Conservation (phyloP, 2,329 filamentous ascomycete genomes). For the Sclerotinia trifoliorum region DNA sequence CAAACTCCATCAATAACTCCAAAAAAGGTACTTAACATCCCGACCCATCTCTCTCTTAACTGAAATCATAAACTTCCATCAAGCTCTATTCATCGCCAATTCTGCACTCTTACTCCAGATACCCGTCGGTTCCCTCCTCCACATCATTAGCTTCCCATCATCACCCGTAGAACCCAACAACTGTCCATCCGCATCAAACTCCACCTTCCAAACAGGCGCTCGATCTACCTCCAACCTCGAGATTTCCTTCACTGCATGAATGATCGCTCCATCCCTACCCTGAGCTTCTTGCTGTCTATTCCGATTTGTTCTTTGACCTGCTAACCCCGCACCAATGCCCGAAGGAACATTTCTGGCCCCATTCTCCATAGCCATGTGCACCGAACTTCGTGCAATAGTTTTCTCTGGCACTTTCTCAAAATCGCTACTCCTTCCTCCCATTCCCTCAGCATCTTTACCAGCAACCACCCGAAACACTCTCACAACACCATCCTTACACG, state of each 20-base stretch:
- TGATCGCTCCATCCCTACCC: slow-evolving; percentile 63
- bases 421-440: slow-evolving; percentile 34
- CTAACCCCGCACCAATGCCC: slow-evolving; percentile 54
- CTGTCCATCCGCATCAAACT: slow-evolving; percentile 69
- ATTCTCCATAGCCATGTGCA: slow-evolving; percentile 30
- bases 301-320: slow-evolving; percentile 42
- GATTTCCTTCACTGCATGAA: slow-evolving; percentile 61
- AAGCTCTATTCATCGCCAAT: slow-evolving; percentile 34
- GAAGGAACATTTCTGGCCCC: slow-evolving; percentile 44
- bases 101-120: slow-evolving; percentile 38
- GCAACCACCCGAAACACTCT: slow-evolving; percentile 82
- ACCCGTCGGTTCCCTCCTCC: slow-evolving; percentile 49
- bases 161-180: slow-evolving; percentile 74
- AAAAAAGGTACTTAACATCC: background rate
- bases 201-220: slow-evolving; percentile 72
- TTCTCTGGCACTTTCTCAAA: slow-evolving; percentile 36
- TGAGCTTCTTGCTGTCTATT: slow-evolving; percentile 47
- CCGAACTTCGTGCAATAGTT: slow-evolving; percentile 30
- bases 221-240: slow-evolving; percentile 66
- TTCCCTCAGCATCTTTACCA: slow-evolving; percentile 41
- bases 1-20: background rate
- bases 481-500: slow-evolving; percentile 86
- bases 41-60: background rate
- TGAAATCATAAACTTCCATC: background rate
- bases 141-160: slow-evolving; percentile 65